Evolutionary conservation across 202 grass and related monocot species (phyloP).

Genomic region (Digitaria exilis): DNA sequence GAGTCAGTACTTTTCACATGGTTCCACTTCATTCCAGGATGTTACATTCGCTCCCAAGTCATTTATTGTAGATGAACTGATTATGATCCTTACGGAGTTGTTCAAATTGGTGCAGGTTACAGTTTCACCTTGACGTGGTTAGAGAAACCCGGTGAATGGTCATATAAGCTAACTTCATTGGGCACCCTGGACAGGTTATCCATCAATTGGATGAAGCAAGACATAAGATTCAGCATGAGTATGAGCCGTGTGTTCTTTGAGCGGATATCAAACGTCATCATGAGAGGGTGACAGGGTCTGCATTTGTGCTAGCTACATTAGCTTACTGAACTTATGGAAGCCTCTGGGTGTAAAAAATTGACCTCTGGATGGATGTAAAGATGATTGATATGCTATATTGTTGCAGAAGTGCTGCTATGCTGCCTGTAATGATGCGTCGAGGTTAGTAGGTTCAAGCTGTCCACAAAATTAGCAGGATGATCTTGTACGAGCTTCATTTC

Average conservation of each 20-base stretch:
- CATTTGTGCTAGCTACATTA: background rate
- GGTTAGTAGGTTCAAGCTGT: background rate
- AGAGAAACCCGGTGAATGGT: slow-evolving; percentile 38
- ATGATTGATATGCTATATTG: too few relatives aligned
- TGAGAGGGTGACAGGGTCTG: background rate
- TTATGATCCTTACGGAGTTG: slow-evolving; percentile 16
- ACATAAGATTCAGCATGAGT: slow-evolving; percentile 52
- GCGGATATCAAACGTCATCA: slow-evolving; percentile 39
- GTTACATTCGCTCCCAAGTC: background rate
- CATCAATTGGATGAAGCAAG: slow-evolving; percentile 81
- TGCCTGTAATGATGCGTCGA: background rate
- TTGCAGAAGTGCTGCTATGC: too few relatives aligned
- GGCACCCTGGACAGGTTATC: slow-evolving; percentile 66
- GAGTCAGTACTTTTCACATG: background rate
- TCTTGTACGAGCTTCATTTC: too few relatives aligned
- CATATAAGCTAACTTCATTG: slow-evolving; percentile 55
- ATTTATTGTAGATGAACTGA: background rate
- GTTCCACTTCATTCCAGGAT: background rate
- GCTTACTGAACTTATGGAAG: background rate
- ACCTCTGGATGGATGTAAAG: too few relatives aligned
- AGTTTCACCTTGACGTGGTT: slow-evolving; percentile 39
- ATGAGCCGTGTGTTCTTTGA: slow-evolving; percentile 71
- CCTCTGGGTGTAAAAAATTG: slow-evolving; percentile 12
- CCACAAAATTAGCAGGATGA: too few relatives aligned
- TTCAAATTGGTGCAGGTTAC: slow-evolving; percentile 41